Base-by-base conservation (phyloP, 192 early-diverging fungal genomes). In the Chytriomyces sp. region DNA sequence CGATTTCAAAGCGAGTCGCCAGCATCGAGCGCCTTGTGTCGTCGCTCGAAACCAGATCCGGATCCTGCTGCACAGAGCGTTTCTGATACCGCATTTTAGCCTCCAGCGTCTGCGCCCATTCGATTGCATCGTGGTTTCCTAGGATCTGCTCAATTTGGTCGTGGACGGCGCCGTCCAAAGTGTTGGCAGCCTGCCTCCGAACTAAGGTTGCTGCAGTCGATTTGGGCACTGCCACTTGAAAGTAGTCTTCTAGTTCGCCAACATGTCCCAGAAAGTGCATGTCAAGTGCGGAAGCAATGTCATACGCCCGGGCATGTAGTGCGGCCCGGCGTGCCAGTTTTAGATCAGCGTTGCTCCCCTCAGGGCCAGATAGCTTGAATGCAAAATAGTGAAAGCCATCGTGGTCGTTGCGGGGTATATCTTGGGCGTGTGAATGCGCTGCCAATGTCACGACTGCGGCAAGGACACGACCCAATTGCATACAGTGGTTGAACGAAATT, bases 221-320 rank as follows among this genome's bases (percentile, higher is more conserved):
- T 52, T 85, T 89, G 25, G 80, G 64, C 41, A 75, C 73, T 25
- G 89, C 87, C 33, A 88, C 85, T 39, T 88, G 80, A 70, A 85
- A 89, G 73, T 91, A 86, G 22, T 89, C 78, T 0, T 41, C 10
- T 32, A 94, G 74, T 60, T 89, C 86, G 30, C 92, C 93, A 3
- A 94, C 82, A 34, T 78, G 82, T 12, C 91, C 90, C 26, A 81
- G 33, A 19, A 59, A 55, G 22, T 77, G 64, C 34, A 75, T 59
- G 3, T 62, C 75, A 5, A 81, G 54, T 0, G n/a, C 30, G n/a
- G 28, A n/a, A 39, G 70, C 80, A 6, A 82, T 26, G 19, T 31
- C 39, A 10, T 70, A 12, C 2, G 81, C 77, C 28, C 75, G 81
- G n/a, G n/a, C n/a, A n/a, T n/a, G n/a, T n/a, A n/a, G n/a, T n/a